These are phyloP conservation scores for Sisymbrium irio DNA, from an alignment of 345 rosid genomes.

Conservation along the genomic window DNA sequence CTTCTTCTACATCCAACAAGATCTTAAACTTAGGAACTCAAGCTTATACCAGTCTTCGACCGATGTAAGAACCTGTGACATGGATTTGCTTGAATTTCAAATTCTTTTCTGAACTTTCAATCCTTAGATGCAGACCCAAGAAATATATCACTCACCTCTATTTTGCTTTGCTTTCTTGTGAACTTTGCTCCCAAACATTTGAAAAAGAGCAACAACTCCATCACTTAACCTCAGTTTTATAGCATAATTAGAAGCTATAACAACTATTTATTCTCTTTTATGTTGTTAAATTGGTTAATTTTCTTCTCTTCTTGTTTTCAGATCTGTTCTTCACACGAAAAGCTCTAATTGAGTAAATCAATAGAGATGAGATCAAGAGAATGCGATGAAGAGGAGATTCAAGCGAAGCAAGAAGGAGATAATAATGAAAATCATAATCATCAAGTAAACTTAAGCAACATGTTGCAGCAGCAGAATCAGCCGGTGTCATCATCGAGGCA, in stretches of 20 bases:
- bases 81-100: background rate
- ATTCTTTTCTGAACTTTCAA: background rate
- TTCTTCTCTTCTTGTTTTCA: constrained; percentile 13
- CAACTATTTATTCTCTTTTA: background rate
- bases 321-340: constrained; percentile 26
- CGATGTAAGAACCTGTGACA: constrained; percentile 16
- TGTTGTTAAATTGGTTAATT: background rate
- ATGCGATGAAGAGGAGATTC: constrained; percentile 36
- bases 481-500: constrained; percentile 53
- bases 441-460: constrained; percentile 27
- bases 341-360: background rate
- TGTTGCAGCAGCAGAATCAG: constrained; percentile 29
- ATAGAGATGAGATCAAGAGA: constrained; percentile 44
- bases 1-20: constrained; percentile 20
- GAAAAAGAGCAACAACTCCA: background rate
- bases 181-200: background rate
- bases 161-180: constrained; percentile 12
- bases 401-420: constrained; percentile 62
- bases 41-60: constrained; percentile 12
- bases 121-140: background rate
- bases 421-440: constrained; percentile 6
- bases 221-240: background rate
- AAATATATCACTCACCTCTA: background rate
- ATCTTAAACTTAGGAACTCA: constrained; percentile 22
- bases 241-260: background rate